Conservation (phyloP, 192 early-diverging fungal genomes). For the Martensiomyces pterosporus region DNA sequence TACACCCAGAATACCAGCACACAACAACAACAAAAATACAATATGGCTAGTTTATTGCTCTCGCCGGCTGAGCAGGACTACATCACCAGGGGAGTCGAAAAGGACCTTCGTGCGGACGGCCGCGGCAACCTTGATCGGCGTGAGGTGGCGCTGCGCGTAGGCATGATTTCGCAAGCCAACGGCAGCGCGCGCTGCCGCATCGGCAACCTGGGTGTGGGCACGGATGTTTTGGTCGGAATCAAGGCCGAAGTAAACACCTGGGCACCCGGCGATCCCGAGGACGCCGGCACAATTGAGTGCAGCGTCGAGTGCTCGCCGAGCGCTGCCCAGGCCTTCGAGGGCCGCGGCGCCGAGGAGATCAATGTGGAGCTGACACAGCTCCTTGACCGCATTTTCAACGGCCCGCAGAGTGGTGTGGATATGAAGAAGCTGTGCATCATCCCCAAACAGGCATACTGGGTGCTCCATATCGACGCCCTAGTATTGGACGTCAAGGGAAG, state of each 20-base stretch:
- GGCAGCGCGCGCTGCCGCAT: conserved; percentile 74
- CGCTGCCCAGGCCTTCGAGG: conserved; percentile 76
- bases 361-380: conserved; percentile 84
- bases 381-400: conserved; percentile 73
- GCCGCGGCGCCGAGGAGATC: conserved; percentile 73
- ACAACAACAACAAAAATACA: conserved; percentile 1
- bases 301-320: conserved; percentile 91
- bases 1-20: too few relatives aligned
- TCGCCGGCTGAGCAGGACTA: conserved; percentile 80
- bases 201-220: conserved; percentile 64
- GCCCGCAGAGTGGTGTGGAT: conserved; percentile 80
- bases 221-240: conserved; percentile 90
- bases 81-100: conserved; percentile 76
- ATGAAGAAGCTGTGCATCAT: conserved; percentile 86
- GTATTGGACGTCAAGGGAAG: conserved; percentile 89
- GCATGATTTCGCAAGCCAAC: conserved; percentile 83
- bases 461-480: conserved; percentile 86
- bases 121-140: conserved; percentile 75
- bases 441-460: conserved; percentile 84
- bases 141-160: conserved; percentile 74
- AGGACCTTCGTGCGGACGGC: conserved; percentile 83
- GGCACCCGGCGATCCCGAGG: conserved; percentile 56
- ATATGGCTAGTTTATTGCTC: conserved; percentile 54
- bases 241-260: conserved; percentile 82
- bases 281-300: conserved; percentile 67